Evolutionary conservation across 2,329 filamentous ascomycete genomes (phyloP), one percentile per base, ranked within the genome.

Genomic region (Neonectria coccinea): DNA sequence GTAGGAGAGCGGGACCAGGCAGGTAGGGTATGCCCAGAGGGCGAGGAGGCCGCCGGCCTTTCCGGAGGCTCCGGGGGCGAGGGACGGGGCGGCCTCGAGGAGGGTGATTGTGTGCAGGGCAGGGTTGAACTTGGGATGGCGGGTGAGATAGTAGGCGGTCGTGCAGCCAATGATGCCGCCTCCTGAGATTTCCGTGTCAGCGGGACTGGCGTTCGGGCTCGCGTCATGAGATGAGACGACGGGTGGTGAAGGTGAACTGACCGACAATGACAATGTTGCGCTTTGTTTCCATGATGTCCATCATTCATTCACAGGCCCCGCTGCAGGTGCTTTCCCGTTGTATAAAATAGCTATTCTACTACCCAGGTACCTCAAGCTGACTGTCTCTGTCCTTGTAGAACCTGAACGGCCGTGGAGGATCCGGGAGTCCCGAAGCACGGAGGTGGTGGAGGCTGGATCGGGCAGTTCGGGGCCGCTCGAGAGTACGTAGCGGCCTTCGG

Each of bases 161-260:
- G 93, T 96, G 77, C 89, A 91, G 74, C 96, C 96, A 73, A 98
- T 97, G 68, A 98, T 94, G 72, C 95, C 95, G 71, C 94, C 95
- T 71, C 95, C 94, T 93, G 65, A 2, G 59, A 25, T 42, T 4
- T 42, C 33, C 22, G 50, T 56, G 55, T 73, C 64, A 65, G 59
- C 62, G 44, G 59, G 36, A 39, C 16, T 58, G 31, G 31, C 41
- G 14, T 56, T 22, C 36, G 36, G 12, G 6, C 12, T 52, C 51
- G 41, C 12, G 18, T 55, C 62, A 33, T 62, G 52, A 52, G 45
- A 39, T 51, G 48, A 33, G 53, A 54, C 10, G 53, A 54, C 10
- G 12, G 31, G 41, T 11, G 58, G 22, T 14, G 22, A 27, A 55
- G 47, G 39, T 50, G 60, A 50, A 77, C 80, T 63, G 72, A 83